Conservation (phyloP, 352 stramenopile genomes). For the Globisporangium viniferum region DNA sequence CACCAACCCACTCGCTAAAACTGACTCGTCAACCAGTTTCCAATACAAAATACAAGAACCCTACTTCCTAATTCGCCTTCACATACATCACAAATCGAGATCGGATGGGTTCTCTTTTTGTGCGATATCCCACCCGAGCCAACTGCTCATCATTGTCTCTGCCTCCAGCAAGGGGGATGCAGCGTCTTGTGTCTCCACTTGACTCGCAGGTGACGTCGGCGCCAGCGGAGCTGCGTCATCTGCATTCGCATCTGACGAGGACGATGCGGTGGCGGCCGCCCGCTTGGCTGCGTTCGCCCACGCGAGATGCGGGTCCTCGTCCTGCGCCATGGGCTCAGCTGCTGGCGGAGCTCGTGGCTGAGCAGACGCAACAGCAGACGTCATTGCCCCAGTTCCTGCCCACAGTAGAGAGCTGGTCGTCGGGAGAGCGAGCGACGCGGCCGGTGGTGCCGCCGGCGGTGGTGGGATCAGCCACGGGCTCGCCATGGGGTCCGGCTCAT, state of each 20-base stretch:
- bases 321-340: neutral
- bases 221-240: neutral
- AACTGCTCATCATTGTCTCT: slow-evolving; percentile 16
- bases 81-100: neutral
- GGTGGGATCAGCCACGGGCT: slow-evolving; percentile 2
- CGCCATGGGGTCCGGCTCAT: neutral
- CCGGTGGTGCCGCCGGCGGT: neutral
- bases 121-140: slow-evolving; percentile 12
- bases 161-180: neutral
- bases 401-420: slow-evolving; percentile 4
- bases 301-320: slow-evolving; percentile 14
- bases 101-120: neutral
- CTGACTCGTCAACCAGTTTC: neutral
- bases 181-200: neutral
- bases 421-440: neutral
- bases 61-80: neutral
- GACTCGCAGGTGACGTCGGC: neutral
- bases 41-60: neutral
- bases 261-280: neutral
- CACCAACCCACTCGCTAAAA: neutral
- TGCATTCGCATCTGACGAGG: neutral
- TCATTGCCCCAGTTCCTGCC: neutral
- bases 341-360: neutral
- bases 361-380: neutral
- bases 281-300: slow-evolving; percentile 17